Conservation (phyloP, 192 early-diverging fungal genomes). For the Entomortierella chlamydospora region DNA sequence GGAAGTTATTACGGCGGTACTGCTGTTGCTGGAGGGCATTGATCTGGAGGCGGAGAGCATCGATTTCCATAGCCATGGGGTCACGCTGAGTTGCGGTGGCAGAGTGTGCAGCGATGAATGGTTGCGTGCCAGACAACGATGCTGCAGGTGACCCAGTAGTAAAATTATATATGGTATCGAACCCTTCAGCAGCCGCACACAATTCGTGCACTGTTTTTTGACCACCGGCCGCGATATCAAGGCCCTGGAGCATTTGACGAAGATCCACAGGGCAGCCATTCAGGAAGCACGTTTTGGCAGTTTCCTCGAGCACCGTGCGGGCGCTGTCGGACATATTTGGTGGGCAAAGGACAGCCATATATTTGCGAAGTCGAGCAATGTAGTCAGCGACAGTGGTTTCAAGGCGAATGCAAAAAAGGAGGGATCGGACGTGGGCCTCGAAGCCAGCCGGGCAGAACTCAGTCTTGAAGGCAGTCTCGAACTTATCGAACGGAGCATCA, state of each 20-base stretch:
- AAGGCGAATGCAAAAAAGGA: not conserved
- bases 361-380: not conserved
- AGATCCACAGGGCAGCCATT: too few species aligned
- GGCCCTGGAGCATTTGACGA: too few species aligned
- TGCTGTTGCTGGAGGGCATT: not conserved
- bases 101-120: too few species aligned
- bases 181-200: too few species aligned
- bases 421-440: not conserved
- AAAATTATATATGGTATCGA: too few species aligned
- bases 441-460: not conserved
- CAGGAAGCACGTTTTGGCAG: not conserved
- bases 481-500: not conserved
- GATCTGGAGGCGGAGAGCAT: not conserved
- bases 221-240: too few species aligned
- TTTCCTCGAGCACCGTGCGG: not conserved
- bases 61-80: not conserved
- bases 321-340: not conserved
- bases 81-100: too few species aligned
- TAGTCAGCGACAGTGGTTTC: not conserved
- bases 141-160: too few species aligned
- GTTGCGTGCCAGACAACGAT: too few species aligned
- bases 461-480: not conserved
- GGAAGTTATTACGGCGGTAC: not conserved
- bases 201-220: too few species aligned
- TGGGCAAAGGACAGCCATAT: not conserved